Evolutionary conservation across 1,284 basidiomycete species (phyloP), one percentile per base, ranked within the genome.

Genomic region (Ustilago crameri): DNA sequence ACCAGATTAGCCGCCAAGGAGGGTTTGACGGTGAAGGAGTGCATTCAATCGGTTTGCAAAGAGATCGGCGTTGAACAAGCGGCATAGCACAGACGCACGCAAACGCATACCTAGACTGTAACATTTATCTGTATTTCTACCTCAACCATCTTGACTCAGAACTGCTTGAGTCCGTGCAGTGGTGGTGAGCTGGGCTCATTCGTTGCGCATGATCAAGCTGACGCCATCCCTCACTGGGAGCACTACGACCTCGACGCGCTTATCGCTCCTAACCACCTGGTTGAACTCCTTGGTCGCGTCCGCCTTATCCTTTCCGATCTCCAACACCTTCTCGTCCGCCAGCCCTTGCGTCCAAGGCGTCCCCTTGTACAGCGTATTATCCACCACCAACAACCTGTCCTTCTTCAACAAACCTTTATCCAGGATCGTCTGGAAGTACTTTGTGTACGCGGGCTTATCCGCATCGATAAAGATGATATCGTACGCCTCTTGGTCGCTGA

Each of bases 391-490:
- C 30, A 82, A 48, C 0, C 82, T 82, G 15, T 71, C 54, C 23
- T 50, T 52, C 37, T 60, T 66, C 10, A 84, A 44, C 30, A 83
- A 50, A 2, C 69, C 69, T 30, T 65, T 57, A 3, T 77, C 69
- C 14, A 83, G 57, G 18, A 83, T 73, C 12, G 57, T 56, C 30
- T 77, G 38, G 23, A 80, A 82, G 57, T 84, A 83, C 0, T 17
- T 57, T 40, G 35, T 50, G 51, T 83, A 84, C 0, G 69, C 76
- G 0, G 75, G 75, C 56, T 84, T 84, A 52, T 84, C 82, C 1
- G 82, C 83, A 49, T 84, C 83, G 52, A 84, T 83, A 54, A 84
- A 84, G 46, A 83, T 82, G 47, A 84, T 52, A 51, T 84, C 82
- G 51, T 80, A 84, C 0, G 68, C 66, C 12, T 75, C 69, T 23